These are phyloP conservation scores for Pythium brassicae DNA, from an alignment of 352 stramenopile species.

Conservation along the genomic window DNA sequence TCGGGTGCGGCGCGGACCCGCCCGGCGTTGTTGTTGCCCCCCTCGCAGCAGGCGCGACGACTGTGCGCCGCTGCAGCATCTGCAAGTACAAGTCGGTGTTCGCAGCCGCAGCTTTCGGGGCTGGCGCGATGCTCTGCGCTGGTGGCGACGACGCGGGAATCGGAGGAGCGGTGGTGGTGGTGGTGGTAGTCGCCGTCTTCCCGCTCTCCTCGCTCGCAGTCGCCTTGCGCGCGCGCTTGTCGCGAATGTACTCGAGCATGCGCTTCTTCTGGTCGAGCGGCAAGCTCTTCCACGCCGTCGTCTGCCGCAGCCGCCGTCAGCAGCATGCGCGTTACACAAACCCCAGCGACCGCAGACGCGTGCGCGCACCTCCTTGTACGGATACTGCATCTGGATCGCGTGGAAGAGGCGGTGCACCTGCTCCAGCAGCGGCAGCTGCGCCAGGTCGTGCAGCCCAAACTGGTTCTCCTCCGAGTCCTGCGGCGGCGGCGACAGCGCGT, in stretches of 20 bases:
- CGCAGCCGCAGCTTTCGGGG: slow-evolving; percentile 7
- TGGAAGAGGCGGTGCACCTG: slow-evolving; percentile 83
- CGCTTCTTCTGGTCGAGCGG: slow-evolving; percentile 73
- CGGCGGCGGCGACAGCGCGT: background rate
- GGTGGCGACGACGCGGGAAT: slow-evolving; percentile 1
- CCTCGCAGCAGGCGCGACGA: slow-evolving; percentile 20
- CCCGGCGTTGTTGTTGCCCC: background rate
- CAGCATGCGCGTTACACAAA: background rate
- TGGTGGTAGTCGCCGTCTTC: slow-evolving; percentile 6
- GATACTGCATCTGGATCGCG: slow-evolving; percentile 77
- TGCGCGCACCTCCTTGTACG: slow-evolving; percentile 65
- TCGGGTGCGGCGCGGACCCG: slow-evolving; percentile 30
- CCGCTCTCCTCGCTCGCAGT: background rate
- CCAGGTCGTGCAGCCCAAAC: slow-evolving; percentile 67
- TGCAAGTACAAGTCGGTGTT: slow-evolving; percentile 71
- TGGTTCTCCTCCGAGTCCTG: slow-evolving; percentile 39
- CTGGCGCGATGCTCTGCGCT: slow-evolving; percentile 5
- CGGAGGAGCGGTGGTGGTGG: background rate
- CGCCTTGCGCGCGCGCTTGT: slow-evolving; percentile 36
- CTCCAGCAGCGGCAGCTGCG: slow-evolving; percentile 67
- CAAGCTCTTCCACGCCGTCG: slow-evolving; percentile 66
- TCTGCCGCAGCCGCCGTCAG: slow-evolving; percentile 36
- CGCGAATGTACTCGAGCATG: slow-evolving; percentile 81
- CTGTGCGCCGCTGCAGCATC: slow-evolving; percentile 71
- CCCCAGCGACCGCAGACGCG: background rate